Evolutionary conservation across 2,329 filamentous ascomycete genomes (phyloP), one percentile per base, ranked within the genome.

Genomic region (Pseudogymnoascus sp.): DNA sequence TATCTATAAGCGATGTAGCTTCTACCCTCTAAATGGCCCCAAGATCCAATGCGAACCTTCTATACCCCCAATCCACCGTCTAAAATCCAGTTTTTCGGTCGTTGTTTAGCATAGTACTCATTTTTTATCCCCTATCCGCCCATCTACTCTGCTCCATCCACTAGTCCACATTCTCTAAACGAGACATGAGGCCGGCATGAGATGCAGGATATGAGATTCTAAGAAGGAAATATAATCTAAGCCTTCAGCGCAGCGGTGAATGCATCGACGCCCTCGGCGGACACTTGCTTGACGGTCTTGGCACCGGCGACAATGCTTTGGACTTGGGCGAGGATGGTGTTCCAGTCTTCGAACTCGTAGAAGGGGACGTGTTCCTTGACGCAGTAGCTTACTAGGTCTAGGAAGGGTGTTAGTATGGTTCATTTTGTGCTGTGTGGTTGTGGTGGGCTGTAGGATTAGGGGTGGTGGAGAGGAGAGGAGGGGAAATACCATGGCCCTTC

Each of bases 361-460:
- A 96, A 97, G 0, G 93, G 92, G 19, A 96, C 87, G 8, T 89
- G 84, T 74, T 96, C 86, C 62, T 85, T 86, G 70, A 93, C 88
- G 73, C 93, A 97, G 78, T 91, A 97, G 13, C 82, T 86, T 67
- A 97, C 88, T 63, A 97, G 83, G 76, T 97, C 92, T 91, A 66
- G 50, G 7, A 50, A 6, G 21, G 16, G 14, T 47, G 59, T 64
- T 64, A 66, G 64, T 16, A 38, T 61, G 50, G 37, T 1, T n/a
- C 50, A 62, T 59, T 33, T 42, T 47, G 19, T 19, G 19, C 19
- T 19, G 2, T 19, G 19, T 19, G 19, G 24, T 26, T 26, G 4
- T 19, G 44, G 33, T 33, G 59, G 29, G n/a, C 29, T 63, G 60
- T 19, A 71, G 59, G 59, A 26, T 42, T 29, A 24, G 53, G 37